Base-by-base conservation (phyloP, 345 rosid genomes). In the Aegle marmelos region DNA sequence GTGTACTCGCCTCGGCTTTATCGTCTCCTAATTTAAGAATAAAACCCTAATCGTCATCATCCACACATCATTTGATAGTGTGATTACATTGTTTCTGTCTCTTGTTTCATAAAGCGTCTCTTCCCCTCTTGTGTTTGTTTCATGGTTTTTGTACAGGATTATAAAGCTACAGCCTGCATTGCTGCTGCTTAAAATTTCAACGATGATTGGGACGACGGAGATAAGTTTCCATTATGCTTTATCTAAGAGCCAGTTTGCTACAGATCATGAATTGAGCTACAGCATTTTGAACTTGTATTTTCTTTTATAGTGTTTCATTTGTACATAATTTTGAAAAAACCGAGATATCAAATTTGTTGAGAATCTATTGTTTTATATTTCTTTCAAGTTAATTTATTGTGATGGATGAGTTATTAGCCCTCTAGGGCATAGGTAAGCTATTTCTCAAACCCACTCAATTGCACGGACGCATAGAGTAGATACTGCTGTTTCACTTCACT, bases 41-140 rank as follows among this genome's bases (percentile, higher is more conserved):
- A 64, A 48, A 75, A 75, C 78, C 78, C 78, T 75, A 75, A 33
- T 65, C n/a, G n/a, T 25, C 54, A 45, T 64, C 48, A 50, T 48
- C 61, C 62, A 41, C 16, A 8, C 37, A 21, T 54, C 31, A 33
- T 31, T 11, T 45, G 50, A 45, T 45, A 45, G 13, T 45, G 50
- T 41, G 4, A 8, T 30, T 2, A 22, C 31, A n/a, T 24, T 4
- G 64, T 62, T 73, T 30, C 22, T 33, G 33, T 45, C n/a, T 50
- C 4, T 2, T 59, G 66, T 53, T 75, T 3, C 31, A 75, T n/a
- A 34, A 63, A 53, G 34, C 24, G 62, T 48, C 24, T n/a, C 24
- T 54, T 58, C n/a, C 53, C 36, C 16, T 37, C n/a, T 22, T 16
- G 21, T 33, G 58, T 61, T 61, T 16, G 56, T 59, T 65, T 53